phyloP scores from a whole-genome alignment of 1,284 basidiomycete genomes.

The Cerrena zonata region DNA sequence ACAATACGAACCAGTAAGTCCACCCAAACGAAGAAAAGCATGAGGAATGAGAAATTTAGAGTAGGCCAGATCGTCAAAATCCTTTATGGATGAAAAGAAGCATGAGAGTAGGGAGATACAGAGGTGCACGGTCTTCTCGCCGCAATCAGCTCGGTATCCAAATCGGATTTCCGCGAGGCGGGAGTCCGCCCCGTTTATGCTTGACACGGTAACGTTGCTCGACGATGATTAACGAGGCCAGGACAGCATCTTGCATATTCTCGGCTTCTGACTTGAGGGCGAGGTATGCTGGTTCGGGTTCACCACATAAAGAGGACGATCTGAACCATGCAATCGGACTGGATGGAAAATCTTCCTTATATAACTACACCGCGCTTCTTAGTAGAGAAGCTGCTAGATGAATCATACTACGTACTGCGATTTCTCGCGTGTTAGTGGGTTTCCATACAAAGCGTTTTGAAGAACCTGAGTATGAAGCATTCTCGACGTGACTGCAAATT shows the following conservation, averaged over 20 bases:
- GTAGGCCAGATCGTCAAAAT: too few relatives aligned
- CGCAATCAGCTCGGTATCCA: too few relatives aligned
- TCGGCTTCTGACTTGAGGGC: conserved; percentile 10
- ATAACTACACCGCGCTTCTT: conserved; percentile 7
- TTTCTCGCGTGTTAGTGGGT: conserved; percentile 7
- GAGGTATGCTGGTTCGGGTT: conserved; percentile 6
- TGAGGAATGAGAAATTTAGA: too few relatives aligned
- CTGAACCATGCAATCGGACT: conserved; percentile 13
- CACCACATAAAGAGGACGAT: conserved; percentile 1
- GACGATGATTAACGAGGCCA: conserved; percentile 11
- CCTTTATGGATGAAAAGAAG: too few relatives aligned
- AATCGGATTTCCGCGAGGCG: too few relatives aligned
- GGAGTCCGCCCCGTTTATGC: too few relatives aligned
- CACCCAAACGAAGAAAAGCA: too few relatives aligned
- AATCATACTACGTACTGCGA: conserved; percentile 7
- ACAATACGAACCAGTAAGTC: too few relatives aligned
- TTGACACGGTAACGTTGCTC: conserved; percentile 12
- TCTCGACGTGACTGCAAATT: neutral
- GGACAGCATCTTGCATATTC: conserved; percentile 6
- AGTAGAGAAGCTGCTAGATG: neutral
- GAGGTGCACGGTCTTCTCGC: too few relatives aligned
- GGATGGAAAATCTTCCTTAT: conserved; percentile 3
- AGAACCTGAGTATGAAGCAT: too few relatives aligned
- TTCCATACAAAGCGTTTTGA: conserved; percentile 9
- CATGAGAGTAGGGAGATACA: too few relatives aligned